These are phyloP conservation scores for Aureobasidium sp. DNA, from an alignment of 2,329 filamentous ascomycete genomes.

Conservation along the genomic window DNA sequence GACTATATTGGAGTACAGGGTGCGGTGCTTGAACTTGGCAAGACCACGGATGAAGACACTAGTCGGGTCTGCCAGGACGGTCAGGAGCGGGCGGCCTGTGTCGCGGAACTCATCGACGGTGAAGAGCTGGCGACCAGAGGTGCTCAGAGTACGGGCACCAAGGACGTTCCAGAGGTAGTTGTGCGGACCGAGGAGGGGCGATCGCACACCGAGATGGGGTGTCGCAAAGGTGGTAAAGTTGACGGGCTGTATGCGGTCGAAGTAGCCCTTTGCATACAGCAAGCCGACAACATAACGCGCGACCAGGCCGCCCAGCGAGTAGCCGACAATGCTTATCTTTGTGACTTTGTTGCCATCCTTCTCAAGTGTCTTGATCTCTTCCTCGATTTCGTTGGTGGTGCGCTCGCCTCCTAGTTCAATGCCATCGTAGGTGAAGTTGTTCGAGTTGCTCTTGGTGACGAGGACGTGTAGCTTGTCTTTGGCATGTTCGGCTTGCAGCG, in stretches of 20 bases:
- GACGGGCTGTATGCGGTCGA: slow-evolving; percentile 71
- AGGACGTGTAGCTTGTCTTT: slow-evolving; percentile 60
- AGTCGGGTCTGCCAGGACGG: slow-evolving; percentile 70
- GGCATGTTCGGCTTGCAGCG: slow-evolving; percentile 52
- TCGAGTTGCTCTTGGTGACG: slow-evolving; percentile 62
- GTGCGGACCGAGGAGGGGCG: slow-evolving; percentile 34
- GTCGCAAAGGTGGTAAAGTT: slow-evolving; percentile 93
- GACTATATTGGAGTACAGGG: slow-evolving; percentile 74
- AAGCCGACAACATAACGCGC: slow-evolving; percentile 80
- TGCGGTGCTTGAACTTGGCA: slow-evolving; percentile 63
- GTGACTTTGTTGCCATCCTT: slow-evolving; percentile 59
- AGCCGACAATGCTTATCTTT: slow-evolving; percentile 80
- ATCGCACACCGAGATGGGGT: slow-evolving; percentile 53
- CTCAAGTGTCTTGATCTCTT: slow-evolving; percentile 45
- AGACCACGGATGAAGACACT: slow-evolving; percentile 81
- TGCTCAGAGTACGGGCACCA: slow-evolving; percentile 69
- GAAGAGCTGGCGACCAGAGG: slow-evolving; percentile 80
- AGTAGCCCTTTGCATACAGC: slow-evolving; percentile 68
- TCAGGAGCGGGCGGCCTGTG: slow-evolving; percentile 69
- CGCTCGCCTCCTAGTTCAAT: slow-evolving; percentile 62
- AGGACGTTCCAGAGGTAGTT: slow-evolving; percentile 61
- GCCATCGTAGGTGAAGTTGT: slow-evolving; percentile 59
- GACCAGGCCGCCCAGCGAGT: slow-evolving; percentile 81
- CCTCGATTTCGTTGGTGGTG: slow-evolving; percentile 54
- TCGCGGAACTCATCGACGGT: slow-evolving; percentile 76